phyloP scores from a whole-genome alignment of 2,329 filamentous ascomycete species.

The Trichoderma simmonsii region DNA sequence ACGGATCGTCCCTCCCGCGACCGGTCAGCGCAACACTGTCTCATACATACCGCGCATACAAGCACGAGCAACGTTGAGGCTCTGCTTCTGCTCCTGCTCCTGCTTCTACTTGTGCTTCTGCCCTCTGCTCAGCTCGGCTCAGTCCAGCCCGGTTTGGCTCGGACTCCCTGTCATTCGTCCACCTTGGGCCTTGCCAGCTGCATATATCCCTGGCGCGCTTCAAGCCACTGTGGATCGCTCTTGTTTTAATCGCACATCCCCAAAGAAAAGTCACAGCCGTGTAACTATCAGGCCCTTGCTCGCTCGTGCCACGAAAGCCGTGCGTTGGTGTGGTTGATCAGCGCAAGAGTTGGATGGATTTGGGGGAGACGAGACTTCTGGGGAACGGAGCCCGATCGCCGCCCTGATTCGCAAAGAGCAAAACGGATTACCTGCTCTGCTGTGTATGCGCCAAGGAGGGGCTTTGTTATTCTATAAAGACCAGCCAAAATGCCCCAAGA shows the following conservation, averaged over 20 bases:
- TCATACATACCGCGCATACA: neutral
- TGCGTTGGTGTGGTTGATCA: slow-evolving; percentile 35
- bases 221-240: slow-evolving; percentile 20
- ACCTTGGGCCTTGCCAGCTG: neutral
- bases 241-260: slow-evolving; percentile 27
- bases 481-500: slow-evolving; percentile 55
- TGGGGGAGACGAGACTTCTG: slow-evolving; percentile 26
- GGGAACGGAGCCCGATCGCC: slow-evolving; percentile 33
- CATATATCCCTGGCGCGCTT: neutral
- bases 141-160: neutral
- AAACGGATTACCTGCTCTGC: slow-evolving; percentile 5
- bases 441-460: slow-evolving; percentile 26
- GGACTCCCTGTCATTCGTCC: neutral
- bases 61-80: neutral
- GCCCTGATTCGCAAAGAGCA: slow-evolving; percentile 29
- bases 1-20: slow-evolving; percentile 22
- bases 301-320: slow-evolving; percentile 31
- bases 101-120: neutral
- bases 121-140: neutral
- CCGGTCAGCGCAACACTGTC: neutral
- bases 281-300: slow-evolving; percentile 27
- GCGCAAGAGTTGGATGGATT: slow-evolving; percentile 27
- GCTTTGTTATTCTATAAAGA: slow-evolving; percentile 43
- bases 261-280: slow-evolving; percentile 27
- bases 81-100: neutral